Evolutionary conservation across 73 alveolate species (phyloP), one percentile per base, ranked within the genome.

Genomic region (Symbiodinium pilosum): DNA sequence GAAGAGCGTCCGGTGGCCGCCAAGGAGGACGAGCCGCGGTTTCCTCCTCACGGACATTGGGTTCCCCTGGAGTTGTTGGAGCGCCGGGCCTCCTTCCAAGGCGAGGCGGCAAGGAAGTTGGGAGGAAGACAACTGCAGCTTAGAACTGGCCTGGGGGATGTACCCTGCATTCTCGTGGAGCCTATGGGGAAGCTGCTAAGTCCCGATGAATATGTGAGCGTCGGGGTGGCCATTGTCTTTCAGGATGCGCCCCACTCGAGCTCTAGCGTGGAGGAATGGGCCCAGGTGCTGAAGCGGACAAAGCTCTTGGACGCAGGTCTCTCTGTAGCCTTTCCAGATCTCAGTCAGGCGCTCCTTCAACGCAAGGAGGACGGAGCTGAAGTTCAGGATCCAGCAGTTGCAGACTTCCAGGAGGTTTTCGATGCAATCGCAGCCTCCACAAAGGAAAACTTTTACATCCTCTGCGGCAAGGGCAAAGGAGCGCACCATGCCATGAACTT

Each of bases 11-110:
- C 73, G 38, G 51, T 84, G 7, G 30, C 43, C 73, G 51, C 71
- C 87, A 56, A 68, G 73, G 73, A 88, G 71, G 95, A 88, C 24
- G 69, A 34, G 47, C 69, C 38, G 44, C 32, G 36, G 28, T n/a
- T 88, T 28, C 95, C 95, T 28, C 86, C 81, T 0, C 95, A 88
- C 44, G 95, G 95, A 20, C 95, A 88, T 36, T 88, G 95, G 95
- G 95, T 88, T 44, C 95, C 95, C 30, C 36, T 7, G 44, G 95
- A 88, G 4, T 54, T 88, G 73, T 77, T 88, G 86, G 95, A 88
- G 34, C 95, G 95, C 36, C 86, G 95, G 34, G 86, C 95, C 39
- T 88, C 95, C 44, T 88, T 88, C 42, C 95, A 88, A 36, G 95
- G 94, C 11, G 87, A 88, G 30, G 64, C 87, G 18, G 95, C 95